These are phyloP conservation scores for Echeveria elegans DNA, from an alignment of 164 flowering plant genomes.

Conservation along the genomic window DNA sequence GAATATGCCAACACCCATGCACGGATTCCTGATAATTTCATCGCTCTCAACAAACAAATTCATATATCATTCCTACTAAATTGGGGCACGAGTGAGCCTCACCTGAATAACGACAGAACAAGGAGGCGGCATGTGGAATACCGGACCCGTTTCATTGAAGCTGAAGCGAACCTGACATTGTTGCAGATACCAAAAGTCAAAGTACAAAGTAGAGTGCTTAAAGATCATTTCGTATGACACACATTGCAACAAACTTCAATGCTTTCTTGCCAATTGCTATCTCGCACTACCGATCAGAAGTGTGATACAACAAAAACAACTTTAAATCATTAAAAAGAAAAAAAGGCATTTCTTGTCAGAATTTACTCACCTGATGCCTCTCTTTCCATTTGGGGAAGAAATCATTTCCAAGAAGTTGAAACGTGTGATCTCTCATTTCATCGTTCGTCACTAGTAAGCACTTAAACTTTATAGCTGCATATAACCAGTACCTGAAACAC, in stretches of 20 bases:
- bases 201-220: neutral
- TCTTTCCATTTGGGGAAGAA: constrained; percentile 96
- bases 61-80: neutral
- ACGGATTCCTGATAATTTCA: constrained; percentile 53
- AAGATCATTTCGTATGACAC: neutral
- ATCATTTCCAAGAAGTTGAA: constrained; percentile 79
- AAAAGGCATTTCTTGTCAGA: neutral
- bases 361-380: constrained; percentile 80
- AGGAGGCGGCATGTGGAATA: constrained; percentile 78
- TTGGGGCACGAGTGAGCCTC: constrained; percentile 9
- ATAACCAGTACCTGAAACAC: constrained; percentile 85
- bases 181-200: constrained; percentile 17
- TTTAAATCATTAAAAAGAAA: neutral
- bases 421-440: constrained; percentile 87
- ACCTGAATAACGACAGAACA: constrained; percentile 92
- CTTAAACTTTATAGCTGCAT: constrained; percentile 87
- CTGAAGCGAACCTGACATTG: constrained; percentile 63
- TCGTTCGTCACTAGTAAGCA: constrained; percentile 86
- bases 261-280: neutral
- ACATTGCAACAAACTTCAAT: neutral
- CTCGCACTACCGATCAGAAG: neutral
- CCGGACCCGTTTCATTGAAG: constrained; percentile 51
- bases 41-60: neutral
- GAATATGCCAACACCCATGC: constrained; percentile 80
- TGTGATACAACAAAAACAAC: neutral